Evolutionary conservation across 2,329 filamentous ascomycete species (phyloP).

Genomic region (Venturiaceae sp.): DNA sequence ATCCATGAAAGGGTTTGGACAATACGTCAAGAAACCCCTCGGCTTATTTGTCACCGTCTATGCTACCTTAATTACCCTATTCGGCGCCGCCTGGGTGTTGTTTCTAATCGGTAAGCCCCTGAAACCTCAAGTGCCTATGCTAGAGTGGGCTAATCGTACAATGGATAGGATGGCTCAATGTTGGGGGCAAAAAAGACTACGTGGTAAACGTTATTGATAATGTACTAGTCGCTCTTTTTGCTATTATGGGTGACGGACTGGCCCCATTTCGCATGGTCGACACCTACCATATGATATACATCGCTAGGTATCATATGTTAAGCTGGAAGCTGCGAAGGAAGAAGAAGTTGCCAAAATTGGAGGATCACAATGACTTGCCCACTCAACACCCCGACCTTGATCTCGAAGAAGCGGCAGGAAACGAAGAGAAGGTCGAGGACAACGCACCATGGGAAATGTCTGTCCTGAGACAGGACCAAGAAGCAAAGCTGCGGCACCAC

Average conservation of each 20-base stretch:
- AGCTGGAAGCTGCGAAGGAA: constrained; percentile 58
- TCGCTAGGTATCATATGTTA: constrained; percentile 60
- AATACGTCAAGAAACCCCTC: constrained; percentile 65
- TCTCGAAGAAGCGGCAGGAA: constrained; percentile 19
- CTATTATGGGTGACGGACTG: constrained; percentile 51
- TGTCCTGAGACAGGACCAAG: constrained; percentile 56
- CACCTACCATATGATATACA: constrained; percentile 80
- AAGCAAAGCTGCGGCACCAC: constrained; percentile 63
- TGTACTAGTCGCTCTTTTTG: constrained; percentile 52
- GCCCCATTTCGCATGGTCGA: constrained; percentile 67
- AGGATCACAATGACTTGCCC: constrained; percentile 62
- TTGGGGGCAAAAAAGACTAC: constrained; percentile 60
- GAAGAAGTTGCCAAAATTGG: constrained; percentile 50
- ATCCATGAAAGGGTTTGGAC: constrained; percentile 66
- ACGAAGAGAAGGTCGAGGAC: constrained; percentile 29
- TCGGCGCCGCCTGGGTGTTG: constrained; percentile 82
- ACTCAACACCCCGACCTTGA: constrained; percentile 25
- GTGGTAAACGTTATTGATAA: constrained; percentile 46
- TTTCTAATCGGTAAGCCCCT: constrained; percentile 60
- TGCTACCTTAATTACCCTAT: constrained; percentile 71
- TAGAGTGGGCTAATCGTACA: neutral
- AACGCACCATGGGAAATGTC: constrained; percentile 40
- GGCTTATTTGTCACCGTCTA: constrained; percentile 81
- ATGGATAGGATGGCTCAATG: constrained; percentile 62
- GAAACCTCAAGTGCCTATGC: neutral